Evolutionary conservation across 1,284 basidiomycete species (phyloP), one percentile per base, ranked within the genome.

Genomic region (Coniferiporia sulphurascens): DNA sequence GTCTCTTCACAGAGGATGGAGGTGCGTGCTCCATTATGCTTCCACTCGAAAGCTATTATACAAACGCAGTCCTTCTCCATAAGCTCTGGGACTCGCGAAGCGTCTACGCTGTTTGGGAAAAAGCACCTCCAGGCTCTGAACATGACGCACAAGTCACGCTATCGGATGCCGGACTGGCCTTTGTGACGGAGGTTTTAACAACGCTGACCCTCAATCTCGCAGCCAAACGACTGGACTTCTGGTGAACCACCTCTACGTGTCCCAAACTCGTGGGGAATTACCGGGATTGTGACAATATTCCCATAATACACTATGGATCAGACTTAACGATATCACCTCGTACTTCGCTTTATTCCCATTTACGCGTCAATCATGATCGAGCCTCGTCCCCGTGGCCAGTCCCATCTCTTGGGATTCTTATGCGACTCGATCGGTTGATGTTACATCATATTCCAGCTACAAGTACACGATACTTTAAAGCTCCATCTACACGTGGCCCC

Each of bases 1-100:
- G 49, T 85, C 53, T 69, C 73, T 32, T 71, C 79, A 15, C 73
- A 79, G 58, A 77, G 80, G 59, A 82, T 88, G 78, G 87, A 90
- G 83, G 87, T 88, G 63, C 49, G 49, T 53, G 32, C 35, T 15
- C 52, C 22, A 34, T 38, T 19, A 55, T 50, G 15, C 43, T 56
- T 19, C 45, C 34, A n/a, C 55, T 45, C 50, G 61, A 48, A 62
- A 61, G 60, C 41, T 35, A 36, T 19, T 48, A 35, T 53, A 15
- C 43, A 22, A 38, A 32, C 19, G 21, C 35, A 46, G 53, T 17
- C 43, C 17, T 46, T 52, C 27, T 10, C 49, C 17, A 38, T 55
- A 17, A 62, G 60, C 60, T 62, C 52, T 62, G 60, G 43, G 61
- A 62, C 44, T 43, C 57, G 43, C 51, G 58, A 13, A 55, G 48